Base-by-base conservation (phyloP, 768 basidiomycete species). In the Trametes cinnabarina region DNA sequence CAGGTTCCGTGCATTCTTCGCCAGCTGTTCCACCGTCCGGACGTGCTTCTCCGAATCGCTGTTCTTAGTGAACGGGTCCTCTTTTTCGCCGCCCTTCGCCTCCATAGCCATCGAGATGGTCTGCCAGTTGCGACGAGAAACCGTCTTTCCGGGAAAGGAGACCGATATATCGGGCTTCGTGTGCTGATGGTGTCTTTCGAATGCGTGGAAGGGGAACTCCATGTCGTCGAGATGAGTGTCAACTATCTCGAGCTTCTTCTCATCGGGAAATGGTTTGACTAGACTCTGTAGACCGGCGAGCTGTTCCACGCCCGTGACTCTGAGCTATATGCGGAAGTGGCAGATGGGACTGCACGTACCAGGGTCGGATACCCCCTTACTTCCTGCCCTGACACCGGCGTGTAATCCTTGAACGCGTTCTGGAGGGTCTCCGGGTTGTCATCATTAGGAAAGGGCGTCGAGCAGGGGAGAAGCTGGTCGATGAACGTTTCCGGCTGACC, bases 1-100 rank as follows among this genome's bases (percentile, higher is more conserved):
- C n/a, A n/a, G n/a, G n/a, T 47, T 58, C 0, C 57, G 57, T 1
- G 57, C 61, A 43, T 44, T 55, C 37, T 43, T 43, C 1, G 53
- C 47, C 8, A 58, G 28, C 4, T 55, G 53, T 17, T 37, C 26
- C 20, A 59, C 22, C 1, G 59, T 60, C n/a, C 41, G 20, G 5
- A 12, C 22, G 53, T 58, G 11, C 25, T 4, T 6, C 22, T 43
- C 15, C 41, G 28, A 42, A 10, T 7, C 4, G n/a, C n/a, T n/a
- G n/a, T n/a, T n/a, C 17, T 19, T 42, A 3, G 34, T 12, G 11
- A 47, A 44, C 2, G 48, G 52, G 20, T 55, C 56, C 3, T 54
- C 32, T 4, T 5, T n/a, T n/a, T 37, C 41, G n/a, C 30, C 15
- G 2, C 12, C 9, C 34, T 47, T n/a, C n/a, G n/a, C n/a, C n/a